Base-by-base conservation (phyloP, 805 yeast genomes). In the Brettanomyces sp. region DNA sequence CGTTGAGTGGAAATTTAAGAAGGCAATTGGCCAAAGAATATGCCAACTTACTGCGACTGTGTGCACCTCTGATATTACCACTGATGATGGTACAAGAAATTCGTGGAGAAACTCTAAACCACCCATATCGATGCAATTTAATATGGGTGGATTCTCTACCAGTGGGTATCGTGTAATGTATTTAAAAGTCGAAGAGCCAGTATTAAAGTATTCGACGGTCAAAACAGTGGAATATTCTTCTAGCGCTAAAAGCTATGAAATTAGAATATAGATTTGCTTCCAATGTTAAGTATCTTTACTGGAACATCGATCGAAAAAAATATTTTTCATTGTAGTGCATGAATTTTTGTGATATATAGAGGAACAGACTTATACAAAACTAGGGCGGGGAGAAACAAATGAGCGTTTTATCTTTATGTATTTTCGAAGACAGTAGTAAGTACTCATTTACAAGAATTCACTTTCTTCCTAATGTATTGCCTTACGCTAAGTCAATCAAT, bases 161-260 rank as follows among this genome's bases (percentile, higher is more conserved):
- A 80, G 91, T 8, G 95, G 96, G 0, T 67, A 87, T 41, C 74
- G 76, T 14, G 91, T 90, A 36, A 74, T 83, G 49, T 84, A 76
- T 59, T 69, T 90, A 53, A 79, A 77, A 57, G 82, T 91, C 4
- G 67, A 49, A 73, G 90, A 66, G 66, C 24, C 28, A 7, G 18
- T 8, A 73, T 61, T 56, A 41, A 76, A 76, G 45, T 86, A 87
- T 64, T 68, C 74, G 25, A 80, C 95, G 0, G 79, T 85, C 22
- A 91, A 90, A 60, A 88, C 95, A 95, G 95, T 90, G 33, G 78
- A 85, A 54, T 91, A 91, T 60, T 60, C 76, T 13, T 73, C 91
- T 1, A 76, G 73, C 49, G 80, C 91, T 0, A 96, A 95, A 0
- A 76, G 84, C 5, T 89, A 86, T 55, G 96, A 90, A 25, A 24